Conservation (phyloP, 768 basidiomycete species). For the Hemileccinum rubropunctum region DNA sequence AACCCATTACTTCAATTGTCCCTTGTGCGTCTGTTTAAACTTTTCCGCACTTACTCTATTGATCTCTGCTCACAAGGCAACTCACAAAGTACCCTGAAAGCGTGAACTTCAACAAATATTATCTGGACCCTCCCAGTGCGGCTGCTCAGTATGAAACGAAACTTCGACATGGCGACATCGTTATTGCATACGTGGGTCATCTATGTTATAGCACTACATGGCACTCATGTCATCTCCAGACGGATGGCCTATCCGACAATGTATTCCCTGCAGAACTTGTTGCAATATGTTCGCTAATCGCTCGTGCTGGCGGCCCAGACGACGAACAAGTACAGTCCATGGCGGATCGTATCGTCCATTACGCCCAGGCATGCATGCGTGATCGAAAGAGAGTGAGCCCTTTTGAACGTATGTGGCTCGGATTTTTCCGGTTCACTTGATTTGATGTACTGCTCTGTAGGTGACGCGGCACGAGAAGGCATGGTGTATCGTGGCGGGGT, state of each 20-base stretch:
- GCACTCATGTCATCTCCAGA: constrained; percentile 34
- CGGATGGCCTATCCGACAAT: constrained; percentile 55
- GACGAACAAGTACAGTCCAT: constrained; percentile 63
- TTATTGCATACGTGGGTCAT: constrained; percentile 46
- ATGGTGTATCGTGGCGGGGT: constrained; percentile 72
- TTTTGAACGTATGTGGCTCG: constrained; percentile 58
- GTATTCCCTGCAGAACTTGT: constrained; percentile 68
- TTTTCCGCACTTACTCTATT: background rate
- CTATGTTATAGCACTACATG: background rate
- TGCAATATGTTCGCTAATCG: constrained; percentile 65
- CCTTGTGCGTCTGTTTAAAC: constrained; percentile 22
- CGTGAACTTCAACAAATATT: constrained; percentile 4
- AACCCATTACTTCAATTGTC: constrained; percentile 36
- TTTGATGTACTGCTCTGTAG: constrained; percentile 30
- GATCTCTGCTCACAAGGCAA: constrained; percentile 21
- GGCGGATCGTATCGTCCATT: constrained; percentile 70
- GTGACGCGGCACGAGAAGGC: constrained; percentile 62
- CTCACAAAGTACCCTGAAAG: constrained; percentile 35
- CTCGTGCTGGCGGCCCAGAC: constrained; percentile 54
- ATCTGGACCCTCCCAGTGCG: constrained; percentile 38
- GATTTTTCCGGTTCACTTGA: constrained; percentile 1
- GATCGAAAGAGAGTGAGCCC: constrained; percentile 65
- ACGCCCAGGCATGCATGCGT: constrained; percentile 68
- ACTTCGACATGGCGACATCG: constrained; percentile 51
- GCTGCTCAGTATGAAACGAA: constrained; percentile 46